Percentiles rank a stretch among this genome's conserved stretches.
These are phyloP conservation scores for Saraca asoca DNA, from an alignment of 331 rosid species.

Conservation along the genomic window DNA sequence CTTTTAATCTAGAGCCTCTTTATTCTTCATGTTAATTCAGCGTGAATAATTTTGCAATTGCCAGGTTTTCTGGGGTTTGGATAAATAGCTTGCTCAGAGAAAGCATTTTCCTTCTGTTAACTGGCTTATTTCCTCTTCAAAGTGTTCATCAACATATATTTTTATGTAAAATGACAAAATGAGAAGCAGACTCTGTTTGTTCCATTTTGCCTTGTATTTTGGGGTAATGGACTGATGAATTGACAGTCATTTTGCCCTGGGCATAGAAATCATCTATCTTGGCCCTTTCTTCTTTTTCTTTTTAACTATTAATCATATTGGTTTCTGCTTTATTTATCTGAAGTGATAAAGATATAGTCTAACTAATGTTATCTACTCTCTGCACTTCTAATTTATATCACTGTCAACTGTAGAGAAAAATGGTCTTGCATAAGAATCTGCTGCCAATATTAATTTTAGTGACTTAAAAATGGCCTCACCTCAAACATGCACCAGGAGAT, in stretches of 20 bases:
- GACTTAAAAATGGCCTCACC: too few species aligned
- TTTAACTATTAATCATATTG: not conserved
- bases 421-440: too few species aligned
- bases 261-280: too few species aligned
- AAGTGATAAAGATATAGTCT: too few species aligned
- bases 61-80: constrained; percentile 99
- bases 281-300: too few species aligned
- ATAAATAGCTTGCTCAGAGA: constrained; percentile 99
- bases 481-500: too few species aligned
- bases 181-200: constrained; percentile 18
- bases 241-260: not conserved
- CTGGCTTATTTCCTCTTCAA: constrained; percentile 98
- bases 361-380: too few species aligned
- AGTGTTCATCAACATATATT: constrained; percentile 57
- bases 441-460: too few species aligned
- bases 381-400: too few species aligned
- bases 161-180: constrained; percentile 35
- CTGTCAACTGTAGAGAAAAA: too few species aligned
- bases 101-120: constrained; percentile 99
- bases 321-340: too few species aligned
- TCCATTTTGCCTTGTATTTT: too few species aligned
- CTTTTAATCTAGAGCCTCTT: constrained; percentile 15
- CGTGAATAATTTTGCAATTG: constrained; percentile 22
- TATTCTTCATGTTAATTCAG: not conserved
- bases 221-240: constrained; percentile 13